Conservation (phyloP, 495 filamentous ascomycete genomes). For the Penicillium steckii region DNA sequence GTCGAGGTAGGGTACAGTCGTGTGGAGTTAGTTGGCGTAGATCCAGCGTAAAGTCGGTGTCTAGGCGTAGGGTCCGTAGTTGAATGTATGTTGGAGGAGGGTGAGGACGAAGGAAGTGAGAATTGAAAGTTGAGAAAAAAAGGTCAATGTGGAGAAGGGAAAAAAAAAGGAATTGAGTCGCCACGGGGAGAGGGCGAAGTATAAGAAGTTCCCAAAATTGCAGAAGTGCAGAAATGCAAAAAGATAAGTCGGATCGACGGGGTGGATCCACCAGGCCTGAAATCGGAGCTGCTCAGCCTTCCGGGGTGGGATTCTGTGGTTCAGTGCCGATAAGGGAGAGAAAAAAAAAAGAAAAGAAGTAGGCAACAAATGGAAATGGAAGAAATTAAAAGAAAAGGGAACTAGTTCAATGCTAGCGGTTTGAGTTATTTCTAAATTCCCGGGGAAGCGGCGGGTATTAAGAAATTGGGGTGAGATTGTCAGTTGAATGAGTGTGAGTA, state of each 20-base stretch:
- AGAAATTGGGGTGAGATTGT: not conserved
- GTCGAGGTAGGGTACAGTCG: conserved; percentile 1
- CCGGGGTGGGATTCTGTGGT: conserved; percentile 13
- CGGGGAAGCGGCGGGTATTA: conserved; percentile 15
- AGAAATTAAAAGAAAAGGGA: no score
- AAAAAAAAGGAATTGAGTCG: conserved; percentile 23
- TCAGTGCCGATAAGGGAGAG: not conserved
- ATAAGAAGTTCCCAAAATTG: conserved; percentile 26
- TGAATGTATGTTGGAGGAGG: not conserved
- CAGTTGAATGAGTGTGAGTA: not conserved
- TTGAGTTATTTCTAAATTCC: conserved; percentile 1
- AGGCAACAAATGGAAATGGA: no score
- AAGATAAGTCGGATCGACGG: conserved; percentile 26
- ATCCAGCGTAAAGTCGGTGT: not conserved
- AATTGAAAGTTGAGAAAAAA: not conserved
- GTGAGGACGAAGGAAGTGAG: not conserved
- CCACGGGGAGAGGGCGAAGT: conserved; percentile 28
- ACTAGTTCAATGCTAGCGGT: no score
- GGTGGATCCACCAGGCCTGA: conserved; percentile 19
- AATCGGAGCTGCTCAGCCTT: conserved; percentile 15
- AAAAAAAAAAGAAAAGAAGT: conserved; percentile 12
- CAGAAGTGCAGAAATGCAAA: conserved; percentile 15
- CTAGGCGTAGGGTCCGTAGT: not conserved
- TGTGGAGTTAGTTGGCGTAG: not conserved
- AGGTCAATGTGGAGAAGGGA: conserved; percentile 24